phyloP scores from a whole-genome alignment of 768 basidiomycete species.

The Daedaleopsis nitida region DNA sequence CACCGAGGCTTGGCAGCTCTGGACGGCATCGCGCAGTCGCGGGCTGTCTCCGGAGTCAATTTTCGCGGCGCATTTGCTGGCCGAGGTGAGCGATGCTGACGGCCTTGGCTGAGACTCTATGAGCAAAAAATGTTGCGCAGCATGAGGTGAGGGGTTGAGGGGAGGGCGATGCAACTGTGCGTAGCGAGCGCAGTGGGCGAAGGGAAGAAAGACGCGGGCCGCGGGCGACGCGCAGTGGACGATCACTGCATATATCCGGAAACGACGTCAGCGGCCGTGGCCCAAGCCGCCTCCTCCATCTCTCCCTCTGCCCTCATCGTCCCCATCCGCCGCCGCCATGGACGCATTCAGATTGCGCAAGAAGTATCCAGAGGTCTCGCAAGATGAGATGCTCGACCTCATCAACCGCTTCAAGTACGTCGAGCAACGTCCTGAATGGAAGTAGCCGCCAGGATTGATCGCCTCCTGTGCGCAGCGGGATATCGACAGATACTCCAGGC shows the following conservation, averaged over 20 bases:
- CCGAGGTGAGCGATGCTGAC: too few relatives aligned
- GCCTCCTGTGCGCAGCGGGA: slow-evolving; percentile 47
- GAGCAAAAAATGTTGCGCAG: not conserved
- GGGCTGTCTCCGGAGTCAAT: too few relatives aligned
- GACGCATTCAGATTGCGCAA: slow-evolving; percentile 85
- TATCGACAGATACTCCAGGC: slow-evolving; percentile 79
- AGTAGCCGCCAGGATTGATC: not conserved
- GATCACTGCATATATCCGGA: slow-evolving; percentile 19
- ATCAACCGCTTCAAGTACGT: slow-evolving; percentile 95
- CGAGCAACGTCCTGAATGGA: not conserved
- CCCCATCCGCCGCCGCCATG: slow-evolving; percentile 44
- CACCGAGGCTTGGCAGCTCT: not conserved
- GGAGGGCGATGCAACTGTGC: slow-evolving; percentile 12
- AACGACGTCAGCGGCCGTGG: slow-evolving; percentile 23
- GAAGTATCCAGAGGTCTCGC: slow-evolving; percentile 89
- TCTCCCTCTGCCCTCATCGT: slow-evolving; percentile 1
- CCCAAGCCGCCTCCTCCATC: not conserved
- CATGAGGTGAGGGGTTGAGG: too few relatives aligned
- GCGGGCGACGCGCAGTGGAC: slow-evolving; percentile 3
- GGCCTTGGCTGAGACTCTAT: too few relatives aligned
- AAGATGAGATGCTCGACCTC: slow-evolving; percentile 94
- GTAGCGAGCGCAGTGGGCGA: slow-evolving; percentile 6
- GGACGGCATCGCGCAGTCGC: too few relatives aligned
- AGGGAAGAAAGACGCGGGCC: not conserved
- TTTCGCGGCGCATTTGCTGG: too few relatives aligned